These are phyloP conservation scores for Heliocybe sulcata DNA, from an alignment of 1,284 basidiomycete species.

Conservation along the genomic window DNA sequence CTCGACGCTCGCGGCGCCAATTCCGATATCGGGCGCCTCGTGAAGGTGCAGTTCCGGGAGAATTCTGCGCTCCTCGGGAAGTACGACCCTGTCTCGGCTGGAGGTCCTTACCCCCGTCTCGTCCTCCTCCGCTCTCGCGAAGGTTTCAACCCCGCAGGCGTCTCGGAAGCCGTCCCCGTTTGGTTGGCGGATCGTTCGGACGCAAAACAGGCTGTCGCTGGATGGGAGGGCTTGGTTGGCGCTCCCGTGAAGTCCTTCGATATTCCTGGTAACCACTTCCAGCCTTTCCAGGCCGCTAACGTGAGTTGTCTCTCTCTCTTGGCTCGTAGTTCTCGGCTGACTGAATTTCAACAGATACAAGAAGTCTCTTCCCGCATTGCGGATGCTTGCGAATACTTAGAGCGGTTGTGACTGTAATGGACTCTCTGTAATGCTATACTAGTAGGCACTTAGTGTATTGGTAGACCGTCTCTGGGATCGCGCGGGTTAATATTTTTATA, in stretches of 20 bases:
- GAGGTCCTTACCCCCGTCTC: conserved; percentile 22
- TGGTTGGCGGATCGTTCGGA: conserved; percentile 47
- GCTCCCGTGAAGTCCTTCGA: conserved; percentile 35
- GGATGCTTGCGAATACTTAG: background rate
- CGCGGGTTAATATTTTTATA: too few relatives aligned
- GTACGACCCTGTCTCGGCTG: conserved; percentile 24
- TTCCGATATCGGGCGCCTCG: conserved; percentile 9
- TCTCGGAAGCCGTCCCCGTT: conserved; percentile 24
- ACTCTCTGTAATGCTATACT: background rate
- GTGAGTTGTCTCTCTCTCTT: background rate
- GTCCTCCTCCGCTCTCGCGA: conserved; percentile 38
- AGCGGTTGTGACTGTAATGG: background rate
- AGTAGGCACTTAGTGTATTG: background rate
- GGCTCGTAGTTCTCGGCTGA: background rate
- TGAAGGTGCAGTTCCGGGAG: conserved; percentile 33
- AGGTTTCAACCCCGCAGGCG: conserved; percentile 26
- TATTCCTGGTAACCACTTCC: conserved; percentile 63
- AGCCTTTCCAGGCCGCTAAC: conserved; percentile 30
- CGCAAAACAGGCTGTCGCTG: conserved; percentile 22
- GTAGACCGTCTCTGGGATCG: background rate
- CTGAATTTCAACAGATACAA: background rate
- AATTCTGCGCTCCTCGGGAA: conserved; percentile 31
- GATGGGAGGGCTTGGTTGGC: conserved; percentile 42
- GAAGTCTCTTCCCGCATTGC: background rate
- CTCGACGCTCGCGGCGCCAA: conserved; percentile 12